Conservation (phyloP, 495 filamentous ascomycete genomes). For the Diplogelasinospora grovesii region DNA sequence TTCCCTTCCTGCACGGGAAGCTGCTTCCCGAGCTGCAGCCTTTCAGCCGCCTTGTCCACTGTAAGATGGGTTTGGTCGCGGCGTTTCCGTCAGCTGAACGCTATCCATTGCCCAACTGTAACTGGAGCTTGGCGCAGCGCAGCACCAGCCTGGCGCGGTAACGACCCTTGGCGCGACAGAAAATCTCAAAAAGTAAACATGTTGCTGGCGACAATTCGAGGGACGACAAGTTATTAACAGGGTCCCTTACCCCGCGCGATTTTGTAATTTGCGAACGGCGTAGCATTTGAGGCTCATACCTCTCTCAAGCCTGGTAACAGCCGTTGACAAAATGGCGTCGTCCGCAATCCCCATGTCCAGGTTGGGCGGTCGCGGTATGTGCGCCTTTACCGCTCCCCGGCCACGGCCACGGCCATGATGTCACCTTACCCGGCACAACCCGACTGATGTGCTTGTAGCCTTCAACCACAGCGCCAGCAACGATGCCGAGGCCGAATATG, state of each 20-base stretch:
- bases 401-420: conserved; percentile 2
- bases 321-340: conserved; percentile 22
- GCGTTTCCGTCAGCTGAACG: no score
- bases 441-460: conserved; percentile 41
- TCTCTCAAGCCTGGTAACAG: no score
- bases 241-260: not conserved
- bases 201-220: no score
- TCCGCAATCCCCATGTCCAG: conserved; percentile 60
- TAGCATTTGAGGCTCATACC: not conserved
- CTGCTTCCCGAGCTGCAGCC: not conserved
- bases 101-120: not conserved
- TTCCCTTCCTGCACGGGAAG: no score
- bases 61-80: not conserved
- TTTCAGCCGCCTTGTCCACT: not conserved
- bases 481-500: conserved; percentile 79
- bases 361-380: conserved; percentile 54
- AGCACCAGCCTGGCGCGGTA: not conserved
- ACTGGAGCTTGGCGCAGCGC: not conserved
- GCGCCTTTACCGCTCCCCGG: not conserved
- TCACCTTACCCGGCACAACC: not conserved
- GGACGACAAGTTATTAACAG: no score
- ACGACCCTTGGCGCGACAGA: no score
- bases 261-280: not conserved
- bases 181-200: no score
- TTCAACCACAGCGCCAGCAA: conserved; percentile 68